phyloP scores from a whole-genome alignment of 495 filamentous ascomycete species.

The Penicillium bialowiezense region DNA sequence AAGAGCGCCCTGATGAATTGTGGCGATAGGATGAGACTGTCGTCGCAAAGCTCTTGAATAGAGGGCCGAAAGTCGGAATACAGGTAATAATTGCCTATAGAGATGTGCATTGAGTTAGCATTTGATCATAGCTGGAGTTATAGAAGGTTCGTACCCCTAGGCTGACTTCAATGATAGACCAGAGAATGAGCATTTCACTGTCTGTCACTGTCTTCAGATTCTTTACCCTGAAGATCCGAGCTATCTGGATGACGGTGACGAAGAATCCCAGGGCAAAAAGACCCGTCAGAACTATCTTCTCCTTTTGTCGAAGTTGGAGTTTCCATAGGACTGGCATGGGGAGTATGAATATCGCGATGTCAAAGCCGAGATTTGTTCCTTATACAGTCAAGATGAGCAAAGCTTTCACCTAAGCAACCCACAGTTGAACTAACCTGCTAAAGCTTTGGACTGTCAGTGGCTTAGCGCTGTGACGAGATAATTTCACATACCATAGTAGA shows the following conservation, averaged over 20 bases:
- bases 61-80: constrained; percentile 48
- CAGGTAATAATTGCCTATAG: constrained; percentile 43
- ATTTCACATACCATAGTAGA: constrained; percentile 30
- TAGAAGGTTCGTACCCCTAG: constrained; percentile 31
- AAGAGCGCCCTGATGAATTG: constrained; percentile 2
- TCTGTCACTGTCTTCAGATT: constrained; percentile 42
- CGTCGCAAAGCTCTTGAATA: constrained; percentile 40
- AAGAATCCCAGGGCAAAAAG: constrained; percentile 53
- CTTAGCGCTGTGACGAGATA: too few species aligned
- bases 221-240: constrained; percentile 51
- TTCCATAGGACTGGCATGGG: constrained; percentile 44
- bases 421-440: too few species aligned
- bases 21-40: constrained; percentile 21
- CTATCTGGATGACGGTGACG: constrained; percentile 52
- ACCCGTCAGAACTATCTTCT: constrained; percentile 37
- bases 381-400: too few species aligned
- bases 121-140: neutral
- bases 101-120: neutral
- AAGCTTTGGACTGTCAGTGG: too few species aligned
- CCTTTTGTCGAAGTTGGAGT: constrained; percentile 30
- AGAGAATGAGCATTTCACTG: constrained; percentile 45
- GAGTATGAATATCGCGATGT: constrained; percentile 48
- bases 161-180: constrained; percentile 51
- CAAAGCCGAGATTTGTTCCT: constrained; percentile 40
- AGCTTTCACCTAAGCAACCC: too few species aligned